Percentiles rank a stretch among this genome's conserved stretches.
phyloP scores from a whole-genome alignment of 331 rosid species.

The Cydonia oblonga region DNA sequence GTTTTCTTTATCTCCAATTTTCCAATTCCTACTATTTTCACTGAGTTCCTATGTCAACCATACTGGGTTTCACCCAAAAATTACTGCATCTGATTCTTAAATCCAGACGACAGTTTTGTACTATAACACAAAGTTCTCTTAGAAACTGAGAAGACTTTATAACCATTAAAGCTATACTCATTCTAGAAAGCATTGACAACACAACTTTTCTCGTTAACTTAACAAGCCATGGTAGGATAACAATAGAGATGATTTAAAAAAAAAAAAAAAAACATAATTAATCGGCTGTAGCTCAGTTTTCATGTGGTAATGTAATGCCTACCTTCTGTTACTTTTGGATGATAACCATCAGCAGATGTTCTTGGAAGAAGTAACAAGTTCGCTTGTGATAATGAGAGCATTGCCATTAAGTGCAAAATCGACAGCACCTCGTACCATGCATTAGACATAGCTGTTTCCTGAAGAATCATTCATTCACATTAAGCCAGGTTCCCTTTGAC shows the following conservation, averaged over 20 bases:
- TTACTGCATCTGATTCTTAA: background rate
- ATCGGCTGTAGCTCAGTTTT: background rate
- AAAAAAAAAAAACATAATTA: background rate
- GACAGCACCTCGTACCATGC: slow-evolving; percentile 98
- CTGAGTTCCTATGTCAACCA: background rate
- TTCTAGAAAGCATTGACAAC: background rate
- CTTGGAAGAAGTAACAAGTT: slow-evolving; percentile 93
- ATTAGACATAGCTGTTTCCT: slow-evolving; percentile 82
- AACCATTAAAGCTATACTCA: background rate
- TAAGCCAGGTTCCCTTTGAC: slow-evolving; percentile 2
- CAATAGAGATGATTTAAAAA: background rate
- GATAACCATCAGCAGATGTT: slow-evolving; percentile 75
- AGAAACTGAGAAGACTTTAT: background rate
- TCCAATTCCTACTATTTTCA: background rate
- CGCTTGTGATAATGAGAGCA: slow-evolving; percentile 73
- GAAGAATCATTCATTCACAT: slow-evolving; percentile 24
- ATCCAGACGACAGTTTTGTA: background rate
- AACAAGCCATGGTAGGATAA: background rate
- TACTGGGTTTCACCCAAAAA: background rate
- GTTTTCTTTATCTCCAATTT: background rate
- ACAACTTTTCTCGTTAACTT: background rate
- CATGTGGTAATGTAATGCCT: slow-evolving; percentile 14
- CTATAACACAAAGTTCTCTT: background rate
- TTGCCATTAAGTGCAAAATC: slow-evolving; percentile 89
- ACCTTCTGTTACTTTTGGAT: slow-evolving; percentile 89